Base-by-base conservation (phyloP, 2,329 filamentous ascomycete genomes). In the Berkeleyomyces rouxiae region DNA sequence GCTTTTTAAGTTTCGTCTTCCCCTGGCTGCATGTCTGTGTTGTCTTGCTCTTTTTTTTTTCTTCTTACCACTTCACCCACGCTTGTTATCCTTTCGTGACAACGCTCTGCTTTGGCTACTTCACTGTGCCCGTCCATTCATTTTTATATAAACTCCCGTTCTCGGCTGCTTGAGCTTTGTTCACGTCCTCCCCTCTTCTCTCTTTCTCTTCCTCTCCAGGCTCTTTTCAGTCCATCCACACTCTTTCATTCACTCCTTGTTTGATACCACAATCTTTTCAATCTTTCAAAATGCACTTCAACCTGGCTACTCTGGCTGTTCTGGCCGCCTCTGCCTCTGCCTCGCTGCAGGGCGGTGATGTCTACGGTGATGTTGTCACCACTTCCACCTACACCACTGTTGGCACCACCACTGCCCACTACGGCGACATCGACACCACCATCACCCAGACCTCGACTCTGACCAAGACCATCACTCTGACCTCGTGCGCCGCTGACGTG, bases 401-500 rank as follows among this genome's bases (percentile, higher is more conserved):
- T 4, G 51, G 13, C 31, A 55, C 11, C 57, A 58, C 46, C 46
- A 49, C 57, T 40, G 44, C 46, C 37, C 44, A 43, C 46, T 63
- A 59, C 46, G 63, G 31, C 39, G 53, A 57, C 23, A 36, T 42
- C 44, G 63, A 62, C 49, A 53, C 37, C 40, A 66, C 63, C 53
- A 63, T 61, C 31, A 65, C 65, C 42, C 62, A 62, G 47, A 65
- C 65, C 49, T 64, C 61, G 23, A 66, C 65, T 58, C 51, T 63
- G 53, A 65, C 60, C 59, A 65, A 64, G 61, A 66, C 65, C 31
- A 44, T 66, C 57, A 66, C 65, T 31, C 61, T 66, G 23, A 66
- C 65, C 16, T 65, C 64, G 39, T 66, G 65, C 62, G 62, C 53
- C 36, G 36, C 64, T 40, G 65, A 66, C 31, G 63, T 65, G 37